phyloP scores from a whole-genome alignment of 768 basidiomycete species.

The Leccinellum albellum region DNA sequence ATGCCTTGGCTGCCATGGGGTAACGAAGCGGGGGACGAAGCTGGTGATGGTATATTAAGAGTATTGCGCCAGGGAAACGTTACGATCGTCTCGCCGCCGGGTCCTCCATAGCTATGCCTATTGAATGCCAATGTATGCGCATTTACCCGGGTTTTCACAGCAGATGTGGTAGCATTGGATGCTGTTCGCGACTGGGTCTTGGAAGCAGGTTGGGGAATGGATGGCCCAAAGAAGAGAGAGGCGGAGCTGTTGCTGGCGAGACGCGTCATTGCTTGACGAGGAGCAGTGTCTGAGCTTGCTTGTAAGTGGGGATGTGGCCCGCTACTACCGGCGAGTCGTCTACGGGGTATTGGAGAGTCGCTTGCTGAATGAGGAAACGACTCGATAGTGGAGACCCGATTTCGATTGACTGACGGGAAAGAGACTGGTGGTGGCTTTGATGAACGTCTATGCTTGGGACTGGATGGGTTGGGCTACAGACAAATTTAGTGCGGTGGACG shows the following conservation, averaged over 20 bases:
- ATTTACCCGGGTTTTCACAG: constrained; percentile 2
- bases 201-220: constrained; percentile 29
- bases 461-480: constrained; percentile 16
- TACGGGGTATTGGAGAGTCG: constrained; percentile 53
- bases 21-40: constrained; percentile 43
- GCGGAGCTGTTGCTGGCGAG: constrained; percentile 53
- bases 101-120: constrained; percentile 67
- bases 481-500: not conserved
- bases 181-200: constrained; percentile 24
- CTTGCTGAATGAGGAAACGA: constrained; percentile 41
- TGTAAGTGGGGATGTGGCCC: constrained; percentile 30
- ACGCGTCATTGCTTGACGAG: constrained; percentile 44
- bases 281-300: constrained; percentile 15
- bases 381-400: constrained; percentile 37
- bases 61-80: constrained; percentile 36
- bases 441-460: constrained; percentile 8
- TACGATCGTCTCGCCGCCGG: constrained; percentile 32
- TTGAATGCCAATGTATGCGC: constrained; percentile 36
- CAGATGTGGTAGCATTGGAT: constrained; percentile 14
- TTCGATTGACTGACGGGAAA: constrained; percentile 39
- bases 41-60: constrained; percentile 42
- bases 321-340: constrained; percentile 44
- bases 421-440: constrained; percentile 18
- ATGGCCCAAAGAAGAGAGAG: constrained; percentile 62
- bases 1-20: constrained; percentile 29